Evolutionary conservation across 2,329 filamentous ascomycete species (phyloP).

Genomic region (Ophiosphaerella korrae): DNA sequence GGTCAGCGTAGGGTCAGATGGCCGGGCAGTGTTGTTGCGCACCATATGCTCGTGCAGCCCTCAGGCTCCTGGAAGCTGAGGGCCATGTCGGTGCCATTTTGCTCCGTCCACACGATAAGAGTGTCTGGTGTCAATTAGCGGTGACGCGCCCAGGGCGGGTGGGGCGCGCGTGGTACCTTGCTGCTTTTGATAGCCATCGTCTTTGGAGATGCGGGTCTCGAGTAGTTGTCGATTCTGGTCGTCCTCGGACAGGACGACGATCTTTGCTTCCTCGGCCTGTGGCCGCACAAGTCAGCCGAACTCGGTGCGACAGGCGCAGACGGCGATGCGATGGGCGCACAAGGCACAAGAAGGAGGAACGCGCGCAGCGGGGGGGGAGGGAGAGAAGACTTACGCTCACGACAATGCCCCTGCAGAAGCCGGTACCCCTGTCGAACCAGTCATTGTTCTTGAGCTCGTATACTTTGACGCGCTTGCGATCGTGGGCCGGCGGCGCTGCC

Average conservation of each 20-base stretch:
- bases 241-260: constrained; percentile 93
- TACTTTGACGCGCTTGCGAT: constrained; percentile 83
- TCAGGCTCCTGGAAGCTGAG: constrained; percentile 97
- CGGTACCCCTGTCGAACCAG: constrained; percentile 97
- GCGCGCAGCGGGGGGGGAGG: background rate
- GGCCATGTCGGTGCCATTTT: constrained; percentile 91
- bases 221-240: constrained; percentile 81
- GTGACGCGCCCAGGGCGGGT: background rate
- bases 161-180: constrained; percentile 67
- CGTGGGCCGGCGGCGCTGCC: constrained; percentile 53
- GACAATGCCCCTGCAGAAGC: constrained; percentile 84
- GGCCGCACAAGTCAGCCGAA: constrained; percentile 54
- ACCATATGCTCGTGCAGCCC: constrained; percentile 93
- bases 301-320: constrained; percentile 8
- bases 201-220: constrained; percentile 87
- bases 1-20: constrained; percentile 17
- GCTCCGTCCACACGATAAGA: constrained; percentile 96
- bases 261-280: constrained; percentile 78
- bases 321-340: constrained; percentile 16
- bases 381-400: constrained; percentile 64
- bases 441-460: constrained; percentile 98
- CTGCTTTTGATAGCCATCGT: constrained; percentile 97
- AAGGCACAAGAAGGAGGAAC: constrained; percentile 11
- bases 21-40: constrained; percentile 24
- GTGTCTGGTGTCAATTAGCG: constrained; percentile 68